A percentile compares a stretch with the other conserved stretches of the same genome.
Conservation (phyloP, 1,284 basidiomycete genomes). For the Boletus mariae region DNA sequence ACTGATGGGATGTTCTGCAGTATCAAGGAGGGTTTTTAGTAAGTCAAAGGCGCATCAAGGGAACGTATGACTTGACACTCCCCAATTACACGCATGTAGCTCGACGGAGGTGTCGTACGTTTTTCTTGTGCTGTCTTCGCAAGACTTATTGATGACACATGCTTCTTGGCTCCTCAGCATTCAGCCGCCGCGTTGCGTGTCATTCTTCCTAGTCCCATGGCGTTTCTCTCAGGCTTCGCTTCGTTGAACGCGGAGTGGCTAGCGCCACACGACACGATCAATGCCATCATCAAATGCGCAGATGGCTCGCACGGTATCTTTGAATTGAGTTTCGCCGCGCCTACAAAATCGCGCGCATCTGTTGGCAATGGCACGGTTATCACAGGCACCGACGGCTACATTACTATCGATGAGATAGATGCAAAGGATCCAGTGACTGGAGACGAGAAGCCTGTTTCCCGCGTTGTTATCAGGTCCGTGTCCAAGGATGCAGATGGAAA, state of each 20-base stretch:
- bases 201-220: conserved; percentile 53
- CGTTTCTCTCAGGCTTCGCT: conserved; percentile 59
- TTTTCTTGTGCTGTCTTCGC: background rate
- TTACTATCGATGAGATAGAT: conserved; percentile 42
- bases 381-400: conserved; percentile 59
- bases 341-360: conserved; percentile 41
- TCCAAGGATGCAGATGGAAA: conserved; percentile 42
- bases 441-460: conserved; percentile 25
- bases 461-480: conserved; percentile 40
- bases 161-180: conserved; percentile 42
- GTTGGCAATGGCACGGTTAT: conserved; percentile 45
- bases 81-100: conserved; percentile 29
- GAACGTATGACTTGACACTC: background rate
- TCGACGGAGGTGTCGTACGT: conserved; percentile 71
- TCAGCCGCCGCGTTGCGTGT: conserved; percentile 58
- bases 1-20: conserved; percentile 33
- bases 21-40: conserved; percentile 82
- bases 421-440: conserved; percentile 25
- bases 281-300: conserved; percentile 48
- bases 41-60: conserved; percentile 22
- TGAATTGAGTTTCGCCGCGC: conserved; percentile 57
- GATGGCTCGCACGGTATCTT: conserved; percentile 56
- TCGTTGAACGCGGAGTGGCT: conserved; percentile 69
- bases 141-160: background rate
- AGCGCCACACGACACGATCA: conserved; percentile 73